phyloP scores from a whole-genome alignment of 208 protist genomes.

The Novymonas esmeraldas region DNA sequence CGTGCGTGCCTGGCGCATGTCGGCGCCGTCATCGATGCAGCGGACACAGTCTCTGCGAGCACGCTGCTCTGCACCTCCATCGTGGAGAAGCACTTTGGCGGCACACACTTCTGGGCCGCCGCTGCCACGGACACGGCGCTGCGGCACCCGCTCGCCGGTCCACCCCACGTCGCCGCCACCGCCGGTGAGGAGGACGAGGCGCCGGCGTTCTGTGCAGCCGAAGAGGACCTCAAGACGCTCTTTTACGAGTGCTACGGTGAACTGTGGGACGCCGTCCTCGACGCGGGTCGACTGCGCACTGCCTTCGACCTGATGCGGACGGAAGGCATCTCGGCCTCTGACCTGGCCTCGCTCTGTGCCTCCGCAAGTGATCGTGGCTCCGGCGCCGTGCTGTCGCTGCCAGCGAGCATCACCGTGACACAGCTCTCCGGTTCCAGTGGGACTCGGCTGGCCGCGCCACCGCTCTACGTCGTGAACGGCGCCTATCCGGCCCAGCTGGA shows the following conservation, averaged over 20 bases:
- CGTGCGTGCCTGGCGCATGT: constrained; percentile 1
- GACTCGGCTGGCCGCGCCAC: background rate
- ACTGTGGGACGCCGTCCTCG: constrained; percentile 67
- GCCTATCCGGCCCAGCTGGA: constrained; percentile 63
- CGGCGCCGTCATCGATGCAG: constrained; percentile 51
- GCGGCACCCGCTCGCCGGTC: constrained; percentile 7
- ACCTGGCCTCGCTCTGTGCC: constrained; percentile 42
- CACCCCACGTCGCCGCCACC: background rate
- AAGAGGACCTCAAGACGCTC: constrained; percentile 42
- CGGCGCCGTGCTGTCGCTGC: constrained; percentile 20
- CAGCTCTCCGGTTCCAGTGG: background rate
- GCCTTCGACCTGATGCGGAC: constrained; percentile 50
- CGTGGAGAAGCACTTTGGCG: constrained; percentile 74
- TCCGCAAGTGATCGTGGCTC: background rate
- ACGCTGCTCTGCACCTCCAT: constrained; percentile 43
- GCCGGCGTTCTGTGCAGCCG: constrained; percentile 9
- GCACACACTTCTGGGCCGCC: constrained; percentile 43
- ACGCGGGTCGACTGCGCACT: constrained; percentile 58
- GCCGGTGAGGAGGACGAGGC: background rate
- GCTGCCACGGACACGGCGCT: constrained; percentile 36
- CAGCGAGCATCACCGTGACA: constrained; percentile 23
- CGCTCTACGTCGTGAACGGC: constrained; percentile 78
- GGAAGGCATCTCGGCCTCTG: constrained; percentile 29
- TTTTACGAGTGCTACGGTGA: constrained; percentile 66
- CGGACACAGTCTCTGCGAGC: constrained; percentile 35